Evolutionary conservation across 805 yeast genomes (phyloP), one percentile per base, ranked within the genome.

Genomic region (Debaryomyces tyrocola): DNA sequence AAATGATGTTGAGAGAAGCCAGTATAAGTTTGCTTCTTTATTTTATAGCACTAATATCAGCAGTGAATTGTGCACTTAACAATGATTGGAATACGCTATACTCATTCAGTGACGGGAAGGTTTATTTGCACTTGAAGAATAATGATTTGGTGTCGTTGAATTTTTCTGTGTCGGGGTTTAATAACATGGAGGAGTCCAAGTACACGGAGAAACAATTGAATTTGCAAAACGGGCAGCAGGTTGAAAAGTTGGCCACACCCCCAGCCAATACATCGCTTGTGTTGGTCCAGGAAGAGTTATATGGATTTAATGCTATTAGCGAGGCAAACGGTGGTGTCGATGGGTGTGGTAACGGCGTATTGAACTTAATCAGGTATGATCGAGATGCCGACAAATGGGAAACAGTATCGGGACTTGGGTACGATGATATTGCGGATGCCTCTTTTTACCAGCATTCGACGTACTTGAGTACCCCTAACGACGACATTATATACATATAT

Each of bases 401-500:
- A n/a, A 33, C 42, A 3, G 9, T 33, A n/a, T 46, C 39, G 2
- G 46, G 48, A 15, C 50, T 67, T 37, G 49, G 61, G 31, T 57
- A 53, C 31, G 51, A 57, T 17, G 58, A 47, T 10, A 46, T 69
- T 14, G 40, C 50, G 10, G 74, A 71, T 46, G 52, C 55, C 2
- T 57, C 64, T 2, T 70, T 50, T 45, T 71, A 70, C 40, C 53
- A 57, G 8, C 63, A 60, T 6, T 59, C 83, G 1, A 61, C 79
- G 0, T 67, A 78, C 43, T 57, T 83, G 44, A 63, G 78, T 3
- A 70, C 74, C 14, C 63, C 64, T 11, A 55, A 54, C 7, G 53
- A 66, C 6, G 59, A 65, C 14, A 64, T 74, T 1, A 55, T 82
- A 0, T 83, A 78, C 56, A 70, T 82, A 0, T 83, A 78, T 54